Base-by-base conservation (phyloP, 306 rosid genomes). In the Mimosa pudica region DNA sequence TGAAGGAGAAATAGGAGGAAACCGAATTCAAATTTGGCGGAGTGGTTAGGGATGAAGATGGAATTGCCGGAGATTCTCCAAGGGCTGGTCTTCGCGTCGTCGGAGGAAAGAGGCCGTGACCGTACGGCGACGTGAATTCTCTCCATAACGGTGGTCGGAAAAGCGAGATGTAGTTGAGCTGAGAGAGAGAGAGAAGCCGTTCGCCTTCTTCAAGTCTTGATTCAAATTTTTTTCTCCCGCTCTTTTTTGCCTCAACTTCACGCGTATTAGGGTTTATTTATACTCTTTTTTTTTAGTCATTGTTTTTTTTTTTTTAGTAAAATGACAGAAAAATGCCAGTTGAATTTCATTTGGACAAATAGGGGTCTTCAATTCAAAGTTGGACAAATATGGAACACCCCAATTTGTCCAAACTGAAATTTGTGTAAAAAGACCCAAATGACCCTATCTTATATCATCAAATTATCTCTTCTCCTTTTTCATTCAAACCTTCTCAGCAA, bases 21-120 rank as follows among this genome's bases (percentile, higher is more conserved):
- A 89, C 98, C 98, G n/a, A 94, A 94, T 55, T 94, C 95, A 44
- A 92, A 94, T 72, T 87, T 86, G 83, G 86, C 82, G 51, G 89
- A 78, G 80, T 78, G 76, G 62, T 84, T 94, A 13, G 97, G 83
- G 81, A 85, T 81, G 87, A 71, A 85, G 48, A 92, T 91, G 88
- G 97, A 89, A 87, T 91, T 88, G 81, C 73, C 87, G 0, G 95
- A 85, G 83, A 94, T 86, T 45, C 85, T 87, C 98, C 98, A 94
- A 0, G 87, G 93, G 58, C 87, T 89, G 80, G 88, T 78, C 80
- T 85, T 89, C 13, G 91, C 88, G 33, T 94, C 98, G 38, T 90
- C 97, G 0, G 80, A 62, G 6, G 95, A 88, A 58, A 92, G 95
- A 0, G 98, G 98, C 70, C 89, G 87, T 32, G 97, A 86, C 7